Base-by-base conservation (phyloP, 495 filamentous ascomycete genomes). In the Aspergillus nanangensis region DNA sequence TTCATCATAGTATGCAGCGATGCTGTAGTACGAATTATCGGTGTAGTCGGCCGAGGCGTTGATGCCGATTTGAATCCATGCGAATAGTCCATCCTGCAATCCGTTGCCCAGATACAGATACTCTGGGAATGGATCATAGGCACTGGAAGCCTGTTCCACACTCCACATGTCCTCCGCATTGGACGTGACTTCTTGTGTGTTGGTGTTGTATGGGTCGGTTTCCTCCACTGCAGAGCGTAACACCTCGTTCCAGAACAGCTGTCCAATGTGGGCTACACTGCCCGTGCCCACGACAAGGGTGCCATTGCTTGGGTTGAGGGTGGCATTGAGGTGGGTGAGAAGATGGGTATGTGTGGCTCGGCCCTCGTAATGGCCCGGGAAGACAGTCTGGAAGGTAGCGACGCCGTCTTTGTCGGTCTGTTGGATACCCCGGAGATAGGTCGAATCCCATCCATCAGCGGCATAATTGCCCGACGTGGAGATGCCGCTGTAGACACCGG, bases 221-320 rank as follows among this genome's bases (percentile, higher is more conserved):
- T 65, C 57, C 52, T 82, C 76, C 31, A 86, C 78, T 25, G 69
- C 70, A 9, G 51, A 59, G 48, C 78, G 72, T 15, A 84, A 71
- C 23, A 66, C 70, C 53, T 85, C 72, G 42, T 78, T 77, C 62
- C 76, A 87, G 74, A 81, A 86, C 11, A 85, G 50, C 58, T 86
- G 81, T 31, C 65, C 65, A 34, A 64, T 68, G 37, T 68, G 62
- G 3, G 60, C 56, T 25, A 68, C 49, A 32, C 58, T 66, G 42
- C 65, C 65, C 31, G 56, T 64, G 36, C 53, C 65, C 11, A 45
- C 81, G 65, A 70, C 58, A 23, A 76, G 70, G 23, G 66, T 66
- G 27, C 46, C 43, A 34, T 70, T 73, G 63, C 81, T 78, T 7
- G 64, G 53, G 36, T 69, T 60, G 10, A 71, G 53, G 23, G 61